These are phyloP conservation scores for Pichia norvegensis DNA, from an alignment of 1,139 yeast species.

Conservation along the genomic window DNA sequence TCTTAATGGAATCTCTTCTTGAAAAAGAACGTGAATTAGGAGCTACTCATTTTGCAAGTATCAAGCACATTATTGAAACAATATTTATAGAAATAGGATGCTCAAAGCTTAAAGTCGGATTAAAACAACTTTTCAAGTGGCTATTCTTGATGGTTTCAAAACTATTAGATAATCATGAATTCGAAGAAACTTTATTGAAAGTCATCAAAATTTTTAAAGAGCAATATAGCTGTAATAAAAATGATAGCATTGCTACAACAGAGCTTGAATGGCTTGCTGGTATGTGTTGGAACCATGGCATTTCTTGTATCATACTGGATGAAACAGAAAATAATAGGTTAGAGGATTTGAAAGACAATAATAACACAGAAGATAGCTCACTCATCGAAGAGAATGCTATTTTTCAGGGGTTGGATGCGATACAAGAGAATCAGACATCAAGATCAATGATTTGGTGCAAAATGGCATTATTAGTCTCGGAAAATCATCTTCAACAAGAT, in stretches of 20 bases:
- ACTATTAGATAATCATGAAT: background rate
- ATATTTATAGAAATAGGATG: background rate
- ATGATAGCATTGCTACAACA: constrained; percentile 1
- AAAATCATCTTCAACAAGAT: background rate
- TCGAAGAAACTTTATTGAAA: background rate
- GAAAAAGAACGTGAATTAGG: background rate
- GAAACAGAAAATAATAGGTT: background rate
- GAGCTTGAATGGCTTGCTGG: constrained; percentile 26
- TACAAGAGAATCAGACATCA: background rate
- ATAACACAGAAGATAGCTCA: background rate
- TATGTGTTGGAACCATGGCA: constrained; percentile 25
- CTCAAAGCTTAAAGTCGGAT: background rate
- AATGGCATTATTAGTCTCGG: background rate
- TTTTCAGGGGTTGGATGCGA: no score
- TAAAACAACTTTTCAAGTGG: constrained; percentile 3
- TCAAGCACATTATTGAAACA: background rate
- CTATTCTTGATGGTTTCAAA: constrained; percentile 1
- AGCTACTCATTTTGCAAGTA: background rate
- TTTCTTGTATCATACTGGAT: constrained; percentile 1
- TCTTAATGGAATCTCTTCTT: background rate
- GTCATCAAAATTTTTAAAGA: constrained; percentile 1
- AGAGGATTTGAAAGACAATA: background rate
- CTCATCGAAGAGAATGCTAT: background rate
- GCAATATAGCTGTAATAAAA: background rate
- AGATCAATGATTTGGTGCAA: background rate